Percentiles rank a stretch among this genome's conserved stretches.
Conservation (phyloP, 495 filamentous ascomycete species). For the Filosporella fistucella region DNA sequence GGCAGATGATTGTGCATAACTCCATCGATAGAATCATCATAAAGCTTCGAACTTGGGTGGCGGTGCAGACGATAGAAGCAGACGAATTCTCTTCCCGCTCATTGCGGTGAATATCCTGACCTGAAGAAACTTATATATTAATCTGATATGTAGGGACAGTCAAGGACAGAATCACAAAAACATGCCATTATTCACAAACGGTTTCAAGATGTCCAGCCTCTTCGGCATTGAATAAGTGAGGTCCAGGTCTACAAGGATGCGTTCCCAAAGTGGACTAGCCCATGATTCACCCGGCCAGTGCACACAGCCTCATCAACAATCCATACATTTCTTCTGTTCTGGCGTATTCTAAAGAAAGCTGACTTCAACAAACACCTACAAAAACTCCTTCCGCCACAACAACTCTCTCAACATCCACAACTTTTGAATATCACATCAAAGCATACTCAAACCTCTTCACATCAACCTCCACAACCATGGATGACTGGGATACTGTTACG, state of each 20-base stretch:
- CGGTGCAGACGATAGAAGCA: not conserved
- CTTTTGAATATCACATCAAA: not conserved
- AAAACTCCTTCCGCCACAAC: slow-evolving; percentile 12
- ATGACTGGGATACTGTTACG: slow-evolving; percentile 84
- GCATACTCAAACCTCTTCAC: not conserved
- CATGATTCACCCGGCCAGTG: slow-evolving; percentile 17
- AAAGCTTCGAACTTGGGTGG: not conserved
- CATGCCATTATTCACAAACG: not conserved
- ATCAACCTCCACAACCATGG: slow-evolving; percentile 25
- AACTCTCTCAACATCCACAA: not conserved
- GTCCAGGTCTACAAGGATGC: not conserved
- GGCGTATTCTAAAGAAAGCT: slow-evolving; percentile 20
- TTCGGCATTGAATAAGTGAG: no score
- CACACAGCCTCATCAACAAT: slow-evolving; percentile 22
- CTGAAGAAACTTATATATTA: no score
- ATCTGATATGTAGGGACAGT: no score
- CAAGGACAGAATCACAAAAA: not conserved
- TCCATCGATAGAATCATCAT: not conserved
- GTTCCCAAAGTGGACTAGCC: slow-evolving; percentile 7
- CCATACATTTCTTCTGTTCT: slow-evolving; percentile 25
- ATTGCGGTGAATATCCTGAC: no score
- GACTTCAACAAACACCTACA: slow-evolving; percentile 17
- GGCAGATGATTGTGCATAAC: not conserved
- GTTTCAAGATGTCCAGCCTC: no score
- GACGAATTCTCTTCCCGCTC: no score